phyloP scores from a whole-genome alignment of 1,284 basidiomycete species.

The Pulchroboletus neoregius region DNA sequence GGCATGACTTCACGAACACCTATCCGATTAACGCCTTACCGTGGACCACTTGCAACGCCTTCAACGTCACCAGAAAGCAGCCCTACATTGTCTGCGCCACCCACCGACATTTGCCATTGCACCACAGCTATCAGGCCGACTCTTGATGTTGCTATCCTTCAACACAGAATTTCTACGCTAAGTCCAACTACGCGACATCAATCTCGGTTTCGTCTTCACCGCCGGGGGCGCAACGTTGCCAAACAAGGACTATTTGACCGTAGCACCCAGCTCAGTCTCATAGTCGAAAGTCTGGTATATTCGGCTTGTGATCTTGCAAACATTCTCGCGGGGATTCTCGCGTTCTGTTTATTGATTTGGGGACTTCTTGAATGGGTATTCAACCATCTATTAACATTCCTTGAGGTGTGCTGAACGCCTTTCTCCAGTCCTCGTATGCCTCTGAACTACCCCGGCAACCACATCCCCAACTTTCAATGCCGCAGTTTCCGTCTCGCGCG shows the following conservation, averaged over 20 bases:
- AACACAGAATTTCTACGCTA: constrained; percentile 11
- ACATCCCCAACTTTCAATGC: neutral
- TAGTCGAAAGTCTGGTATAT: constrained; percentile 8
- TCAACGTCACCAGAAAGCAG: constrained; percentile 21
- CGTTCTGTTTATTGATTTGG: constrained; percentile 26
- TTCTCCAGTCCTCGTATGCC: constrained; percentile 18
- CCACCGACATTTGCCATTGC: constrained; percentile 10
- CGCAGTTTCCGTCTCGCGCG: constrained; percentile 10
- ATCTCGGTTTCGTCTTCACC: neutral
- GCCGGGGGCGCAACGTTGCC: neutral
- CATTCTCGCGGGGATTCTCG: constrained; percentile 13
- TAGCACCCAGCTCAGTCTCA: neutral
- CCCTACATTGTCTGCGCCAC: constrained; percentile 21
- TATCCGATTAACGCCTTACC: constrained; percentile 26
- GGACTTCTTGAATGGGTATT: constrained; percentile 28
- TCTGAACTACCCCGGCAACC: constrained; percentile 11
- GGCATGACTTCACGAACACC: constrained; percentile 32
- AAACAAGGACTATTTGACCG: neutral
- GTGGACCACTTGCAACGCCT: constrained; percentile 32
- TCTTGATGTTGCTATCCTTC: constrained; percentile 18
- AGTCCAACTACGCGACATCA: neutral
- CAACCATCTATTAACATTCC: neutral
- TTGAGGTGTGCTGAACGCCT: constrained; percentile 10
- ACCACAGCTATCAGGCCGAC: constrained; percentile 4
- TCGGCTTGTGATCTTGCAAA: constrained; percentile 17